Conservation (phyloP, 2,329 filamentous ascomycete species). For the Ceratocystis cacaofunesta region DNA sequence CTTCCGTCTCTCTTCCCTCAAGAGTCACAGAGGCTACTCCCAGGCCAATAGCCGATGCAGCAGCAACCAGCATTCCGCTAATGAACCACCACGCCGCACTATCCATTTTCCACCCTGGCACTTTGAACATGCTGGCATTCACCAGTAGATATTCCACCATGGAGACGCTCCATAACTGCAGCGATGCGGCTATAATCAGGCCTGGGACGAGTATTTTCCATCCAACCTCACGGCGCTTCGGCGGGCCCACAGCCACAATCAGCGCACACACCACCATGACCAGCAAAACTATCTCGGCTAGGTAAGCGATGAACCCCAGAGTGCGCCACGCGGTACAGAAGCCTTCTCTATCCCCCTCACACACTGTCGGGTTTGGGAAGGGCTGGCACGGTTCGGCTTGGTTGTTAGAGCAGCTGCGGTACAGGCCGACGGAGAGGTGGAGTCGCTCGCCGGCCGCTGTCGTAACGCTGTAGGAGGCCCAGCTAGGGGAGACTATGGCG, state of each 20-base stretch:
- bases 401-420: slow-evolving; percentile 61
- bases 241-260: slow-evolving; percentile 63
- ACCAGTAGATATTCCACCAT: slow-evolving; percentile 52
- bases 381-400: slow-evolving; percentile 29
- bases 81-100: slow-evolving; percentile 12
- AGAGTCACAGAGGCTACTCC: slow-evolving; percentile 4
- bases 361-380: slow-evolving; percentile 56
- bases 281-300: slow-evolving; percentile 68
- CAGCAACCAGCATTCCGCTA: slow-evolving; percentile 11
- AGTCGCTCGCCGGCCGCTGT: slow-evolving; percentile 33
- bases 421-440: slow-evolving; percentile 57
- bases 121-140: slow-evolving; percentile 11
- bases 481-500: slow-evolving; percentile 54
- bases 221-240: slow-evolving; percentile 62
- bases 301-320: slow-evolving; percentile 74
- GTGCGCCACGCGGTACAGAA: slow-evolving; percentile 91
- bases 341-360: slow-evolving; percentile 34
- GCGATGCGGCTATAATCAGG: slow-evolving; percentile 28
- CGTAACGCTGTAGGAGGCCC: slow-evolving; percentile 50
- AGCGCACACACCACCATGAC: slow-evolving; percentile 66
- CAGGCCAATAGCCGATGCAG: slow-evolving; percentile 7
- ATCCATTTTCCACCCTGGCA: slow-evolving; percentile 11
- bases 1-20: slow-evolving; percentile 10
- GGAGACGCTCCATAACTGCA: slow-evolving; percentile 35
- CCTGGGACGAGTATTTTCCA: slow-evolving; percentile 63